These are phyloP conservation scores for Blastocystis sp. DNA, from an alignment of 352 stramenopile genomes.

Conservation along the genomic window DNA sequence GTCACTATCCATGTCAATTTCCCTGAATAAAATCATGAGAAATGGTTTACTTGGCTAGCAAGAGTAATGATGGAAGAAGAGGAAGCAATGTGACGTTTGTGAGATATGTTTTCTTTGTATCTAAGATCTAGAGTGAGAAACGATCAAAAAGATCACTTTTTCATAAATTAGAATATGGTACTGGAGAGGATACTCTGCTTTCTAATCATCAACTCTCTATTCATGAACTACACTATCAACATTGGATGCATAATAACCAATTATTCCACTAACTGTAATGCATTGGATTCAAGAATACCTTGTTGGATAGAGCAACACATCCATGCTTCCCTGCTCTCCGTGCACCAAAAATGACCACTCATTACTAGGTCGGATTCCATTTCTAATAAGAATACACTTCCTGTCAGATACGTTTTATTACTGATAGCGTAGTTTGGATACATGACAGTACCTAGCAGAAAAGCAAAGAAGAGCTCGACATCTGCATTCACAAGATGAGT, in stretches of 20 bases:
- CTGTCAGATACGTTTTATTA: neutral
- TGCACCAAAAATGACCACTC: constrained; percentile 43
- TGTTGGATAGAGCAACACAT: constrained; percentile 45
- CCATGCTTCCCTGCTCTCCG: neutral
- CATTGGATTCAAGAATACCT: neutral
- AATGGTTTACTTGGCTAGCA: neutral
- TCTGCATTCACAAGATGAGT: neutral
- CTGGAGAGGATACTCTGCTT: constrained; percentile 15
- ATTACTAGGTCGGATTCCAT: constrained; percentile 14
- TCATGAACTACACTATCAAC: neutral
- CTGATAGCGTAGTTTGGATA: constrained; percentile 39
- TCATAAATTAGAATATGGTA: constrained; percentile 1
- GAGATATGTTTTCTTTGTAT: constrained; percentile 48
- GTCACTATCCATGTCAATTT: constrained; percentile 22
- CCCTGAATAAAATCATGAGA: neutral
- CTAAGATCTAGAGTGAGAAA: neutral
- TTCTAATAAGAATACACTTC: neutral
- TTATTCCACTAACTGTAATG: constrained; percentile 37
- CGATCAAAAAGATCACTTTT: neutral
- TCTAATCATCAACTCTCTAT: neutral
- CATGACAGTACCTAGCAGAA: neutral
- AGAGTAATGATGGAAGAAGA: neutral
- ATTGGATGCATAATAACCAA: constrained; percentile 16
- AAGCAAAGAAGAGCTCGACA: constrained; percentile 1
- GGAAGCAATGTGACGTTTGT: constrained; percentile 2